Evolutionary conservation across 78 protist species (phyloP).

Genomic region (slime mould (Dictyostelium discoideum)): dicty_2.7 NC_007088.5:4806001-4806500

Average conservation of each 20-base stretch:
- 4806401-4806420: background rate
- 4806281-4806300: background rate
- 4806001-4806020: background rate
- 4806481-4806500: background rate
- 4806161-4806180: constrained; percentile 12
- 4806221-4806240: background rate
- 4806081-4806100: background rate
- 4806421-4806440: background rate
- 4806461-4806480: background rate
- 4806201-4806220: background rate
- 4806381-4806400: background rate
- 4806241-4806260: constrained; percentile 4
- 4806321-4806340: background rate
- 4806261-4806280: background rate
- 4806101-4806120: background rate
- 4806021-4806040: background rate
- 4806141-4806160: constrained; percentile 6
- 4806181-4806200: background rate
- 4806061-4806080: constrained; percentile 15
- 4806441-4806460: background rate
- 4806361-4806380: background rate
- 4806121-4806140: constrained; percentile 6
- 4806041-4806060: background rate
- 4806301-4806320: background rate
- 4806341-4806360: background rate